Conservation (phyloP, 208 protist species). For the Leishmania aethiopica region DNA sequence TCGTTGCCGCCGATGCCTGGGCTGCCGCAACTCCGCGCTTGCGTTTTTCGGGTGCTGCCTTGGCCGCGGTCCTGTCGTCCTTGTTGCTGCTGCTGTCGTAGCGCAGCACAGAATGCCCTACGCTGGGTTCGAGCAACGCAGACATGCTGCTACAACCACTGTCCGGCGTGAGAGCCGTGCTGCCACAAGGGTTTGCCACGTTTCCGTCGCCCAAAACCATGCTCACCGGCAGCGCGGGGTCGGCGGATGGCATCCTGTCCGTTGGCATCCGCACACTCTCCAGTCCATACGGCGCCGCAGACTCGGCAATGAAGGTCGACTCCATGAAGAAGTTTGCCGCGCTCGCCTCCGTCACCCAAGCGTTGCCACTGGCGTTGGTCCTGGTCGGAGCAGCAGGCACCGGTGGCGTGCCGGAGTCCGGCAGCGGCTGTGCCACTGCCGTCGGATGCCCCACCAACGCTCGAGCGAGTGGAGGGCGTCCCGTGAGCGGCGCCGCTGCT, state of each 20-base stretch:
- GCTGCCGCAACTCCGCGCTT: neutral
- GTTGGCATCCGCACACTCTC: conserved; percentile 4
- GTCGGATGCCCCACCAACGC: no score
- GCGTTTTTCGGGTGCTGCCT: neutral
- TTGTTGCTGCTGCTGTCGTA: neutral
- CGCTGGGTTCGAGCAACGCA: neutral
- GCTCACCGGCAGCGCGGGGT: neutral
- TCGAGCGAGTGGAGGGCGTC: neutral
- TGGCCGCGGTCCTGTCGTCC: neutral
- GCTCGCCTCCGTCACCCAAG: conserved; percentile 32
- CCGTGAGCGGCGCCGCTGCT: neutral
- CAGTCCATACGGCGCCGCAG: conserved; percentile 11
- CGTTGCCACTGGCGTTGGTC: neutral
- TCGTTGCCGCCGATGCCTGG: neutral
- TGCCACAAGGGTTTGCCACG: neutral
- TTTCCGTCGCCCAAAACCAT: neutral
- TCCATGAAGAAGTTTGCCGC: conserved; percentile 28
- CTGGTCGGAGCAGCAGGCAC: neutral
- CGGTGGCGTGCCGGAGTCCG: neutral
- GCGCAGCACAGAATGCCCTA: neutral
- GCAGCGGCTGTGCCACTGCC: neutral
- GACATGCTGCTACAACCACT: neutral
- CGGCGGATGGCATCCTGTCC: neutral
- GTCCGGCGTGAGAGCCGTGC: neutral
- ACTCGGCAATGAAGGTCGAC: conserved; percentile 36